A percentile compares a stretch with the other conserved stretches of the same genome.
Evolutionary conservation across 306 rosid genomes (phyloP).

Genomic region (Fragaria ananassa): DNA sequence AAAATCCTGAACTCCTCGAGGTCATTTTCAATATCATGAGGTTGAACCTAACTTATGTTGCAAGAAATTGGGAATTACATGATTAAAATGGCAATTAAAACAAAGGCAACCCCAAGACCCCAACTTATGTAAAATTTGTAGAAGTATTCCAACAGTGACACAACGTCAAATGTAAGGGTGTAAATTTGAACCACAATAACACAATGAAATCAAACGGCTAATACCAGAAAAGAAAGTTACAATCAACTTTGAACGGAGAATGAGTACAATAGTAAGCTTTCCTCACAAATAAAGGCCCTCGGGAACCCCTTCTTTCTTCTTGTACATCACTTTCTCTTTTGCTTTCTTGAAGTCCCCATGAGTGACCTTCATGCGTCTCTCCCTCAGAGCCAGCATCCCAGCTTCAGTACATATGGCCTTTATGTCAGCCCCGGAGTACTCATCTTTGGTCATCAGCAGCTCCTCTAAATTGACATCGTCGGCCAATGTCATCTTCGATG

Average conservation of each 20-base stretch:
- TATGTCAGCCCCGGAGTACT: slow-evolving; percentile 95
- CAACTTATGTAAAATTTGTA: no score
- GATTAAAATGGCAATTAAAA: no score
- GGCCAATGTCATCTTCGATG: slow-evolving; percentile 90
- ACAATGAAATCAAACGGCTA: background rate
- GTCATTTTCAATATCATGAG: no score
- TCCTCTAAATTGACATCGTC: slow-evolving; percentile 96
- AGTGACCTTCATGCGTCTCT: slow-evolving; percentile 77
- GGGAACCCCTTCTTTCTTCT: slow-evolving; percentile 98
- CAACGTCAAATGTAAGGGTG: no score
- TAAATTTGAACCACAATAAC: background rate
- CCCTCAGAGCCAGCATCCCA: slow-evolving; percentile 89
- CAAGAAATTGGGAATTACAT: no score
- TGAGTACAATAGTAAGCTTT: background rate
- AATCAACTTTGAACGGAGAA: no score
- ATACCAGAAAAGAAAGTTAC: no score
- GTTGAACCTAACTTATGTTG: no score
- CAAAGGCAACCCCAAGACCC: no score
- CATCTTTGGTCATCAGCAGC: slow-evolving; percentile 97
- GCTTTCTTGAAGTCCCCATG: slow-evolving; percentile 90
- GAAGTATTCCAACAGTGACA: no score
- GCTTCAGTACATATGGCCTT: slow-evolving; percentile 98
- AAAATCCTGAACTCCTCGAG: no score
- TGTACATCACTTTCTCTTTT: slow-evolving; percentile 93
- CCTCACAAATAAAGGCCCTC: slow-evolving; percentile 96